Conservation (phyloP, 1,284 basidiomycete species). For the Rhodotorula sp. region DNA sequence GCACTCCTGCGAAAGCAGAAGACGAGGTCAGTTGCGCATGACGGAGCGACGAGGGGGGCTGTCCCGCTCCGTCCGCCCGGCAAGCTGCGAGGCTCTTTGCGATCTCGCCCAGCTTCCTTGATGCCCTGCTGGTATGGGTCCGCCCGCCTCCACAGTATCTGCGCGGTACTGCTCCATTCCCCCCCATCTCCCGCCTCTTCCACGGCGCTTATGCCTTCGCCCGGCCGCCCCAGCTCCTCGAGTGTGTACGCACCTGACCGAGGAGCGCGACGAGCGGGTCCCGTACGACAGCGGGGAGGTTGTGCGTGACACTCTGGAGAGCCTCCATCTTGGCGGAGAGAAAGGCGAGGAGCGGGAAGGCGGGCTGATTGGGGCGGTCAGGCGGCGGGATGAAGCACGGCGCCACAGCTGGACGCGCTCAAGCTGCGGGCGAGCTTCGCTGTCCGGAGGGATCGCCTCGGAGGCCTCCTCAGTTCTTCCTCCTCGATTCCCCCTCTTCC, state of each 20-base stretch:
- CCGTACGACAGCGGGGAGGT: conserved; percentile 75
- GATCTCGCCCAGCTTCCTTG: no score
- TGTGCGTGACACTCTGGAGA: conserved; percentile 52
- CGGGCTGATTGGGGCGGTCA: neutral
- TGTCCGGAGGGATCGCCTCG: no score
- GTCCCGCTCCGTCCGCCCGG: no score
- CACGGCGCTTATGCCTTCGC: no score
- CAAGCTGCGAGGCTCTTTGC: no score
- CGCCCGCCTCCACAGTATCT: no score
- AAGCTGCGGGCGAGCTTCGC: no score
- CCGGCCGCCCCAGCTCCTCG: neutral
- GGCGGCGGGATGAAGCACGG: neutral
- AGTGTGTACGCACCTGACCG: conserved; percentile 63
- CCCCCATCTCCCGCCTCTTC: no score
- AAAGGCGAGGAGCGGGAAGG: conserved; percentile 9
- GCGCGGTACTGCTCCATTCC: no score
- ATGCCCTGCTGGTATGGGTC: no score
- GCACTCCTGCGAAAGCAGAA: conserved; percentile 65
- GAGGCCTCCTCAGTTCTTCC: no score
- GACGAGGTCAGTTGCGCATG: neutral
- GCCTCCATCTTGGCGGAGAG: conserved; percentile 12
- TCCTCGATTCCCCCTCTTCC: neutral
- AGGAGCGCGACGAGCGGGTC: conserved; percentile 79
- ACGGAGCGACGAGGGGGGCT: neutral
- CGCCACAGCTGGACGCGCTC: neutral